Percentiles rank a stretch among this genome's conserved stretches.
Evolutionary conservation across 1,284 basidiomycete genomes (phyloP).

Genomic region (Sporisorium exsertum): DNA sequence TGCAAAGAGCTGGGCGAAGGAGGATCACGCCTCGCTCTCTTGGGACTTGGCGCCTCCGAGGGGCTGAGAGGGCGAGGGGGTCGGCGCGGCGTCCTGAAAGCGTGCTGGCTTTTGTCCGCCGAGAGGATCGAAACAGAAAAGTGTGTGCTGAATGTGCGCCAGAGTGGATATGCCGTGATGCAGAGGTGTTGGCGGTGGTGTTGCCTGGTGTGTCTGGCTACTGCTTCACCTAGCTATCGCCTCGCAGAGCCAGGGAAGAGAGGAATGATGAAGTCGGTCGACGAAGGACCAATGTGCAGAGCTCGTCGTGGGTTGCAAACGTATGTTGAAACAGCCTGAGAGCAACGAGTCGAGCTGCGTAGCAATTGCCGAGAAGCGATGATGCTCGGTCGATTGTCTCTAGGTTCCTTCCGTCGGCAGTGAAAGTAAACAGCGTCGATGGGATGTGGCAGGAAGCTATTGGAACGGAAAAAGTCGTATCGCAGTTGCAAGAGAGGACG

Average conservation of each 20-base stretch:
- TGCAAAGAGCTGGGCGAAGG: conserved; percentile 17
- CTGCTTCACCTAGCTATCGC: background rate
- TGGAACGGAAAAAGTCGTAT: too few relatives aligned
- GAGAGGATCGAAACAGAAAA: conserved; percentile 3
- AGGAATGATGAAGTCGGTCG: too few relatives aligned
- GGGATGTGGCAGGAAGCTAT: too few relatives aligned
- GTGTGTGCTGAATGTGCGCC: background rate
- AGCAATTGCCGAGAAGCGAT: background rate
- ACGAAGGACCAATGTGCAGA: background rate
- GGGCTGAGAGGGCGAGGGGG: conserved; percentile 18
- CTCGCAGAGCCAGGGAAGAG: background rate
- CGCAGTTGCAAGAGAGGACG: background rate
- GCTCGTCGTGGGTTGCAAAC: background rate
- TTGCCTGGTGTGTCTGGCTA: background rate
- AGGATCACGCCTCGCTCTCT: conserved; percentile 34
- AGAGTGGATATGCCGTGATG: background rate
- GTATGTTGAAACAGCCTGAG: conserved; percentile 1
- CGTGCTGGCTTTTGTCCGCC: conserved; percentile 34
- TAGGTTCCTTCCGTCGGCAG: too few relatives aligned
- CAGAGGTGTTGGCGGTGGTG: background rate
- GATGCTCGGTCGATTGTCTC: background rate
- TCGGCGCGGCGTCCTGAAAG: conserved; percentile 42
- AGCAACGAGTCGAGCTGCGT: background rate
- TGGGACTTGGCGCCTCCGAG: conserved; percentile 34
- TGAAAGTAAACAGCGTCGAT: too few relatives aligned